Evolutionary conservation across 768 basidiomycete species (phyloP).

Genomic region (Pluteus cervinus): DNA sequence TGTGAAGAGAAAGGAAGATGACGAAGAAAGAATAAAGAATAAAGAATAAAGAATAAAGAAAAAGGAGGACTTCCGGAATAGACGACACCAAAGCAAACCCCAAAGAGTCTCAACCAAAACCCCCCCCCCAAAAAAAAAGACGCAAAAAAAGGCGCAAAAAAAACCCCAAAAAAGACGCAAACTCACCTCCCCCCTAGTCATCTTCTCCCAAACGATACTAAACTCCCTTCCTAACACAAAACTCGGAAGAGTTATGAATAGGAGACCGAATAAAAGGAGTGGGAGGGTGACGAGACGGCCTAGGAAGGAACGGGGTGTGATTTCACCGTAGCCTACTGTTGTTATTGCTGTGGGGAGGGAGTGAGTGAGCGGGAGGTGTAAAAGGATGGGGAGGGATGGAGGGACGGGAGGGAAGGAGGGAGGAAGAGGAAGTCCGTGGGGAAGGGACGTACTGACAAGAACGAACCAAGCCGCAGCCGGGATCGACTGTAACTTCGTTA

Average conservation of each 20-base stretch:
- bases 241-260: conserved; percentile 85
- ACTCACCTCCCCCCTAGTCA: conserved; percentile 49
- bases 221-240: conserved; percentile 93
- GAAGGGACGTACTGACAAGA: conserved; percentile 65
- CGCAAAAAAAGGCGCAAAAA: not conserved
- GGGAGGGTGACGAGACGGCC: conserved; percentile 84
- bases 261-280: conserved; percentile 78
- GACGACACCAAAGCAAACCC: not conserved
- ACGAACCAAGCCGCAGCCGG: conserved; percentile 63
- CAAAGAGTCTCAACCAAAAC: conserved; percentile 5
- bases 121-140: too few relatives aligned
- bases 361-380: conserved; percentile 1
- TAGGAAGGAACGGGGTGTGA: conserved; percentile 83
- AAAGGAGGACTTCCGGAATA: conserved; percentile 2
- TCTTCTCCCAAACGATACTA: conserved; percentile 82
- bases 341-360: conserved; percentile 59
- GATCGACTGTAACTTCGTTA: conserved; percentile 23
- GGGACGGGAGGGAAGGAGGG: too few relatives aligned
- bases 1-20: too few relatives aligned
- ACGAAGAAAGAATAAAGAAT: too few relatives aligned
- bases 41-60: too few relatives aligned
- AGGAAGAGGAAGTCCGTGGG: too few relatives aligned
- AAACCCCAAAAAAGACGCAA: not conserved
- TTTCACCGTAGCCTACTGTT: conserved; percentile 90
- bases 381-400: not conserved